Evolutionary conservation across 129 eudicot species (phyloP), one percentile per base, ranked within the genome.

Genomic region (Pseudognaphalium luteoalbum): DNA sequence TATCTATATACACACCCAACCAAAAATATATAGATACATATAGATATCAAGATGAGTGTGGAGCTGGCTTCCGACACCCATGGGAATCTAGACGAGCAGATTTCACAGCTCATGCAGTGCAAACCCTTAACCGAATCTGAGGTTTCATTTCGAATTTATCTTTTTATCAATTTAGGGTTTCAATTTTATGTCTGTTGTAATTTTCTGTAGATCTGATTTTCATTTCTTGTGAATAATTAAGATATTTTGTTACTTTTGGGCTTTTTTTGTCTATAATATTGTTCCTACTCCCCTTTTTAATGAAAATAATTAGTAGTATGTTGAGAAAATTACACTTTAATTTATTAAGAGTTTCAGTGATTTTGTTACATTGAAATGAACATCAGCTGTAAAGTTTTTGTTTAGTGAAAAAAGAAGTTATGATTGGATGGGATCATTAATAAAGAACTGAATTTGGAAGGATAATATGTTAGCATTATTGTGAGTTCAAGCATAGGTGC

Each of bases 21-120:
- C 5, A 47, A 72, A 70, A 47, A 56, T 6, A 56, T n/a, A 56
- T 11, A 50, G 6, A 54, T 1, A 56, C 1, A 56, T 0, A 56
- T 41, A 41, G 8, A 39, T 41, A 52, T 52, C 69, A 82, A 76
- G 71, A 92, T 92, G 96, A 92, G 88, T 79, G 86, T 78, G 79
- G 98, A 92, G 89, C 90, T 88, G 81, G 87, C 89, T 44, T 68
- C 89, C 29, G 88, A 75, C 81, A 66, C 96, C 35, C 93, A 87
- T 88, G 93, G 87, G 66, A 88, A 88, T 76, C 90, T 92, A 70
- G 98, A 89, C 83, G 94, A 89, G 75, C 92, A 92, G 88, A 88
- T 92, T 87, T 74, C 87, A 21, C 96, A 89, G 87, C 98, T 92
- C 62, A 89, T 89, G 92, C 96, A 92, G 94, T 92, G 98, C 93